Evolutionary conservation across 2,329 filamentous ascomycete species (phyloP).

Genomic region (Sodiomyces alkalinus): DNA sequence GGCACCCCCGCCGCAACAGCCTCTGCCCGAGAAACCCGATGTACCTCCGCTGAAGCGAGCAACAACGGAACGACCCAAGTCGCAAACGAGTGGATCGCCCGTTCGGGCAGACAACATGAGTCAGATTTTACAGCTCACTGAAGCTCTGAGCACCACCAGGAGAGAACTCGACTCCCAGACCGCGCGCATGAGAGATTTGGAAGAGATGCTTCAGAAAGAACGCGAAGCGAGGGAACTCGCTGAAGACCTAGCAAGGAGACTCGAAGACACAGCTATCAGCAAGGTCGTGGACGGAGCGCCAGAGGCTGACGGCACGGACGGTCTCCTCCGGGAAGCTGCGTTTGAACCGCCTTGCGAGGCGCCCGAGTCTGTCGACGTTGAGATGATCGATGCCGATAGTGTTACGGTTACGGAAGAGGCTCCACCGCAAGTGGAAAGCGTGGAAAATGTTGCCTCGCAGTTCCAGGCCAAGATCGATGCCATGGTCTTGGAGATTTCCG

Average conservation of each 20-base stretch:
- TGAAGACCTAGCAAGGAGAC: conserved; percentile 61
- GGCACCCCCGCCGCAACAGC: conserved; percentile 83
- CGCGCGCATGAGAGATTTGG: conserved; percentile 64
- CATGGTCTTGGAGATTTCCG: conserved; percentile 67
- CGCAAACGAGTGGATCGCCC: conserved; percentile 38
- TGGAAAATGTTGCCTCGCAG: conserved; percentile 20
- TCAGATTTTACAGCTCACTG: conserved; percentile 72
- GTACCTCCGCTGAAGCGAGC: conserved; percentile 57
- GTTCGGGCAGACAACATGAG: conserved; percentile 44
- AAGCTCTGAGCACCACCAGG: conserved; percentile 70
- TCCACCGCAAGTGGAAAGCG: conserved; percentile 16
- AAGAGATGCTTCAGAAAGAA: conserved; percentile 64
- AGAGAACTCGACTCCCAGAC: conserved; percentile 78
- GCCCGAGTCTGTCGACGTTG: conserved; percentile 10
- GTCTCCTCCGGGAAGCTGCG: conserved; percentile 27
- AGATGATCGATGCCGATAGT: conserved; percentile 8
- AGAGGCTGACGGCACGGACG: conserved; percentile 19
- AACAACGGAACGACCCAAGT: conserved; percentile 60
- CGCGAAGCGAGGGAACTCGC: conserved; percentile 68
- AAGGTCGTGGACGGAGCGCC: conserved; percentile 21
- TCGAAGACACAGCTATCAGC: conserved; percentile 38
- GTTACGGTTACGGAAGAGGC: conserved; percentile 9
- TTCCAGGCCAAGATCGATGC: conserved; percentile 59
- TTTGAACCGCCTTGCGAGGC: conserved; percentile 28
- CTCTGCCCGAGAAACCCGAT: conserved; percentile 85